Evolutionary conservation across 2,329 filamentous ascomycete species (phyloP).

Genomic region (Diaporthe nobilis): DNA sequence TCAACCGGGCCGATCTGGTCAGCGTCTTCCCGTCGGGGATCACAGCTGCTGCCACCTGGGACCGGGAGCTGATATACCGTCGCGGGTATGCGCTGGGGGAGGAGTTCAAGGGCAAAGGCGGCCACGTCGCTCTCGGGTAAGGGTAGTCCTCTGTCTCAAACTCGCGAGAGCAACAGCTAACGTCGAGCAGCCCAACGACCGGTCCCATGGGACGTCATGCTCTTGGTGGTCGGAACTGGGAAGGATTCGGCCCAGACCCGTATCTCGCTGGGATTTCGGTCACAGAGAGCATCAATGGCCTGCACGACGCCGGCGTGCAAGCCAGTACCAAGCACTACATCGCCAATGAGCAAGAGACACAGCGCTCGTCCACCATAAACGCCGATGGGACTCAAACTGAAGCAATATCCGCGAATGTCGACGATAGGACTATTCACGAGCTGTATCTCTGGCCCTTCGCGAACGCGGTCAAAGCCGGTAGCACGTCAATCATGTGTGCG

Average conservation of each 20-base stretch:
- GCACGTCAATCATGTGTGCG: conserved; percentile 79
- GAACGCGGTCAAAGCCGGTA: conserved; percentile 76
- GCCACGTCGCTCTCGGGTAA: conserved; percentile 78
- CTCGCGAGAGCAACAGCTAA: conserved; percentile 53
- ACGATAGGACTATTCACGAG: conserved; percentile 78
- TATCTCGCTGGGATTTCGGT: conserved; percentile 77
- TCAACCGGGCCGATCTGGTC: conserved; percentile 50
- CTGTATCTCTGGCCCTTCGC: conserved; percentile 78
- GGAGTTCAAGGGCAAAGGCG: conserved; percentile 78
- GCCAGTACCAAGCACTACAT: conserved; percentile 73
- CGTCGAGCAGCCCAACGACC: conserved; percentile 66
- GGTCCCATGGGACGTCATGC: conserved; percentile 5
- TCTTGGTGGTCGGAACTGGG: conserved; percentile 80
- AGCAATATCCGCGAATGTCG: conserved; percentile 67
- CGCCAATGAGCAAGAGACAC: conserved; percentile 78
- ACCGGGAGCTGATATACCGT: conserved; percentile 78
- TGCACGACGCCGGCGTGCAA: conserved; percentile 66
- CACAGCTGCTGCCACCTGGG: conserved; percentile 85
- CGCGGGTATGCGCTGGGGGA: conserved; percentile 78
- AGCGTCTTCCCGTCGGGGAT: conserved; percentile 87
- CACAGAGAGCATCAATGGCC: conserved; percentile 71
- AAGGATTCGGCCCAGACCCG: conserved; percentile 84
- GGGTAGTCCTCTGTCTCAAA: background rate
- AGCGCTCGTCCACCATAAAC: conserved; percentile 59
- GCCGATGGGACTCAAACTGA: background rate